Evolutionary conservation across 2,329 filamentous ascomycete genomes (phyloP).

Genomic region (Botrytis cinerea): DNA sequence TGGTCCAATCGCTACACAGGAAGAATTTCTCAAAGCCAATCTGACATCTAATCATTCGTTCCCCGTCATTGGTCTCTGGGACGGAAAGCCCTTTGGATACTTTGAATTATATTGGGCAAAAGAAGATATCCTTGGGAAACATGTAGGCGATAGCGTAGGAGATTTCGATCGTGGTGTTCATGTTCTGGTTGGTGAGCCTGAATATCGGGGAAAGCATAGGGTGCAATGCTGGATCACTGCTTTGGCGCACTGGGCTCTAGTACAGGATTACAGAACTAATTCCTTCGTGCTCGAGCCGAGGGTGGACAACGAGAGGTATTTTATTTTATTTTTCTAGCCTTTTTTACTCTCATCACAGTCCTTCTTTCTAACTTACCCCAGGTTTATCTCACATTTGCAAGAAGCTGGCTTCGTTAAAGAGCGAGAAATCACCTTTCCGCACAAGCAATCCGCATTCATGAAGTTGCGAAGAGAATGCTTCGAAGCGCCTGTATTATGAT

Average conservation of each 20-base stretch:
- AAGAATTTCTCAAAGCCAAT: slow-evolving; percentile 66
- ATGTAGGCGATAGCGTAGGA: slow-evolving; percentile 66
- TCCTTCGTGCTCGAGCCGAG: slow-evolving; percentile 84
- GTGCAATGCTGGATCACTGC: slow-evolving; percentile 82
- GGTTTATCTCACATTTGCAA: slow-evolving; percentile 68
- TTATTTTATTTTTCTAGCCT: slow-evolving; percentile 46
- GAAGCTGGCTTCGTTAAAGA: slow-evolving; percentile 81
- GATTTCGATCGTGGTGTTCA: slow-evolving; percentile 91
- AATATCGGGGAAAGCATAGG: slow-evolving; percentile 76
- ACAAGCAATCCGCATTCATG: slow-evolving; percentile 90
- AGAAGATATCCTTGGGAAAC: slow-evolving; percentile 75
- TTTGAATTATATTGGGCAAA: slow-evolving; percentile 99
- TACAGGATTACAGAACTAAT: slow-evolving; percentile 78
- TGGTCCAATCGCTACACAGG: slow-evolving; percentile 56
- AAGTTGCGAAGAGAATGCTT: slow-evolving; percentile 78
- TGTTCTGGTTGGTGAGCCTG: slow-evolving; percentile 86
- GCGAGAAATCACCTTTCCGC: slow-evolving; percentile 80
- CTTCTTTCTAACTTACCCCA: slow-evolving; percentile 40
- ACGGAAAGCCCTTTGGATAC: slow-evolving; percentile 92
- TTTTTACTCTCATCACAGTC: background rate
- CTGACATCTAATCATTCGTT: slow-evolving; percentile 75
- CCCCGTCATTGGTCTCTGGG: slow-evolving; percentile 90
- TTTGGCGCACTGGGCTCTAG: slow-evolving; percentile 82
- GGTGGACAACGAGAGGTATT: slow-evolving; percentile 86
- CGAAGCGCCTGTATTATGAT: slow-evolving; percentile 61